Base-by-base conservation (phyloP, 2,329 filamentous ascomycete species). In the Emmonsiellopsis sp. region DNA sequence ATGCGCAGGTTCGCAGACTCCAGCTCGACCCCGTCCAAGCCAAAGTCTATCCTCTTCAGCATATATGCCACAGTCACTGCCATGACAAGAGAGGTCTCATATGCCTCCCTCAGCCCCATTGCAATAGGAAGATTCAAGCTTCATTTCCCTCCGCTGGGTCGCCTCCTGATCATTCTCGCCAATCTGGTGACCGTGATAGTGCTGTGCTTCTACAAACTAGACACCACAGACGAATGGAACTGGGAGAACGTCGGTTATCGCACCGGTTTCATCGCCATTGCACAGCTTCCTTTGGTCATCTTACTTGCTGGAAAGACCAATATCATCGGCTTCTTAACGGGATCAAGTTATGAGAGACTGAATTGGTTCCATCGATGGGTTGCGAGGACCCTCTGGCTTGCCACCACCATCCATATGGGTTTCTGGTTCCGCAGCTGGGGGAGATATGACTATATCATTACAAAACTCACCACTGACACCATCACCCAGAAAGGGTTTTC, bases 161-260 rank as follows among this genome's bases (percentile, higher is more conserved):
- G 64, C 2, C 54, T 70, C 11, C 58, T 64, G 32, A 53, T 70
- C 45, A 59, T 69, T 6, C 58, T 72, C 26, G 66, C 65, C 2
- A 80, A 83, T 57, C 55, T 75, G n/a, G 55, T 77, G 5, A 65
- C 77, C 11, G 70, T 79, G 2, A 59, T 82, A n/a, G 67, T 80
- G 1, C 72, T 81, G 31, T 80, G 76, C 60, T 78, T 82, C 57
- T 82, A 81, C 62, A 74, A 74, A 34, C 69, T 82, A 32, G 69
- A 82, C 60, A 71, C 78, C 0, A 67, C 63, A 0, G 69, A 79
- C 53, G 65, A 72, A 46, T 75, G 76, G 66, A 68, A 70, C 42
- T 80, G 76, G 71, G 80, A 84, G 59, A 68, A 75, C 45, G 74
- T 83, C 53, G 81, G 76, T 10, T 82, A 81, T 60, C 73, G 79